Evolutionary conservation across 768 basidiomycete genomes (phyloP).

Genomic region (Dictyophora rubrovolvata): DNA sequence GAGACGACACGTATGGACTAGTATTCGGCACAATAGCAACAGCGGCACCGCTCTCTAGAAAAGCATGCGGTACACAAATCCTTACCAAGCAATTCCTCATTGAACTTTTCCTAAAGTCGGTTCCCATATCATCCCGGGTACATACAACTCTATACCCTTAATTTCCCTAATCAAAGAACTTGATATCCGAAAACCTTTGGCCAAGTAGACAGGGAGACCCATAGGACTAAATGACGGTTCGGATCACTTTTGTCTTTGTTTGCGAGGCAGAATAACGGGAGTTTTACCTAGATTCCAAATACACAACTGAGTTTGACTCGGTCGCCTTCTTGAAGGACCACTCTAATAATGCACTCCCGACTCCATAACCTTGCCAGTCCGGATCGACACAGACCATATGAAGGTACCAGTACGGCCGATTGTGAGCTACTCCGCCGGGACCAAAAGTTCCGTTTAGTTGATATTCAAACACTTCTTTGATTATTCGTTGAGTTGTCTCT

Average conservation of each 20-base stretch:
- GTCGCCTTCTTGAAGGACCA: constrained; percentile 2
- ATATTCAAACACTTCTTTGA: background rate
- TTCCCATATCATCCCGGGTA: constrained; percentile 10
- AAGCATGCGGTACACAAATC: too few relatives aligned
- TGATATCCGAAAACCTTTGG: constrained; percentile 6
- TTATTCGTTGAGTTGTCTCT: background rate
- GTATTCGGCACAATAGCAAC: too few relatives aligned
- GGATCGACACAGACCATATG: constrained; percentile 7
- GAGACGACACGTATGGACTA: too few relatives aligned
- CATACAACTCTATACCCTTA: background rate
- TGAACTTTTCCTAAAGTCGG: background rate
- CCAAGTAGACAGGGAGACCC: constrained; percentile 1
- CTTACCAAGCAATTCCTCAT: background rate
- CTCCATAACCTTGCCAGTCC: constrained; percentile 1
- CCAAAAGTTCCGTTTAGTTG: constrained; percentile 5
- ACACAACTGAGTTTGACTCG: background rate
- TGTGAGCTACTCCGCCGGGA: background rate
- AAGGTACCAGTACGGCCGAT: constrained; percentile 4
- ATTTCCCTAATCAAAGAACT: background rate
- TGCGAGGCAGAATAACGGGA: background rate
- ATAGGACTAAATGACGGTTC: background rate
- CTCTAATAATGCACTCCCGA: constrained; percentile 2
- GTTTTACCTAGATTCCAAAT: constrained; percentile 4
- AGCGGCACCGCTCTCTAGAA: too few relatives aligned
- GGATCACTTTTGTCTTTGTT: background rate